Base-by-base conservation (phyloP, 768 basidiomycete genomes). In the Lactarius evosmus region DNA sequence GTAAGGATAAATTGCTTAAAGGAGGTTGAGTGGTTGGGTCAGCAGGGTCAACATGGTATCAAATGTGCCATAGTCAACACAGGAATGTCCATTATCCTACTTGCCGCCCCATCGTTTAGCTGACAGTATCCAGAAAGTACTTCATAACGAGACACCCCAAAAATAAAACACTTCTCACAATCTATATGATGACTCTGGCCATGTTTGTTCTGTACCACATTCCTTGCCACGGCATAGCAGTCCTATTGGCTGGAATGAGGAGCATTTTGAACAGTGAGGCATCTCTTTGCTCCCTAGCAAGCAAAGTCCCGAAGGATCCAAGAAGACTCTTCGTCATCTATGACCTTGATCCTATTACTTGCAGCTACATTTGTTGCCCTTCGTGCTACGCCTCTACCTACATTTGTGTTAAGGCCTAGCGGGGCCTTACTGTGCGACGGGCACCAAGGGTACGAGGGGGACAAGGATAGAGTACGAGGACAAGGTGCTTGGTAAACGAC, bases 131-230 rank as follows among this genome's bases (percentile, higher is more conserved):
- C 27, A 56, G 55, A 56, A 41, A n/a, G 11, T 25, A 54, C 52
- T 54, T 54, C 4, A 8, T 22, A 16, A 34, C 3, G 19, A 54
- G 29, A 38, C 55, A 41, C 16, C 55, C 55, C 3, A 56, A 34
- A 7, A 56, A 56, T 19, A 14, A 11, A 16, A 36, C 36, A 36
- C 9, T 36, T 36, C 55, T 56, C 41, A 38, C 55, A 0, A 41
- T 56, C 34, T 41, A 29, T 12, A 4, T 56, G 38, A 41, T 38
- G 16, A 56, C 55, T 27, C 12, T 56, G 4, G 38, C 30, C 4
- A 56, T 56, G 11, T 41, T 41, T 56, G 11, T 56, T n/a, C 38
- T 56, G 41, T 56, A 36, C 41, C 27, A 19, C 55, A 38, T 56
- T 56, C 55, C 55, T 56, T 27, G 17, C 11, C 19, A 7, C 27